Evolutionary conservation across 2,329 filamentous ascomycete species (phyloP).

Genomic region (Botrytis tulipae): DNA sequence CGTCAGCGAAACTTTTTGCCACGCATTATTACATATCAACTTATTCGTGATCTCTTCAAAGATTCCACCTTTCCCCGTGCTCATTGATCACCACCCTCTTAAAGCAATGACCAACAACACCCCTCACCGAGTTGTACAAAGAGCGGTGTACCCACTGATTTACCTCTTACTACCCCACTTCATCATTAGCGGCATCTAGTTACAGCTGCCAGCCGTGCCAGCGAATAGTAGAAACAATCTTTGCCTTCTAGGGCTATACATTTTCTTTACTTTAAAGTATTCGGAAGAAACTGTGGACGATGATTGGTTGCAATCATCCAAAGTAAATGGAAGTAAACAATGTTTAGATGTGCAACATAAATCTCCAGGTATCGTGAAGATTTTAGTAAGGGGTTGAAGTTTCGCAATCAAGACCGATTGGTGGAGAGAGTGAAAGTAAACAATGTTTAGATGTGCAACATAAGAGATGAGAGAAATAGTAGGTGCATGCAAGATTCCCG

Average conservation of each 20-base stretch:
- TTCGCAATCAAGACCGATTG: neutral
- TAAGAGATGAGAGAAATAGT: neutral
- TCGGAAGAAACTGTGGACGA: neutral
- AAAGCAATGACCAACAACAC: neutral
- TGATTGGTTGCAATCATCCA: neutral
- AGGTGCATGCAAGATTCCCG: neutral
- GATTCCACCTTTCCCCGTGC: neutral
- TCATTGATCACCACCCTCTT: neutral
- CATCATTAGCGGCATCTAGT: neutral
- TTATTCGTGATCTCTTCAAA: neutral
- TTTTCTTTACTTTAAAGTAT: neutral
- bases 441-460: neutral
- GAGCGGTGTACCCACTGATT: neutral
- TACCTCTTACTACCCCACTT: neutral
- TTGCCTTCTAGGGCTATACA: neutral
- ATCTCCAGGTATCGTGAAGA: no score
- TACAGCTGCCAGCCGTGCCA: neutral
- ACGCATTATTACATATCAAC: neutral
- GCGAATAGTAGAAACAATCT: neutral
- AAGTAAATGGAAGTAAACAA: constrained; percentile 10
- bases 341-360: constrained; percentile 3
- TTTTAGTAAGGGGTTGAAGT: neutral
- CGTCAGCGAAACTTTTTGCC: neutral
- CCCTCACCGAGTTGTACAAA: neutral
- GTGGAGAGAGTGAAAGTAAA: neutral